Evolutionary conservation across 1,139 yeast genomes (phyloP), one percentile per base, ranked within the genome.

Genomic region (Pneumocystis murina): DNA sequence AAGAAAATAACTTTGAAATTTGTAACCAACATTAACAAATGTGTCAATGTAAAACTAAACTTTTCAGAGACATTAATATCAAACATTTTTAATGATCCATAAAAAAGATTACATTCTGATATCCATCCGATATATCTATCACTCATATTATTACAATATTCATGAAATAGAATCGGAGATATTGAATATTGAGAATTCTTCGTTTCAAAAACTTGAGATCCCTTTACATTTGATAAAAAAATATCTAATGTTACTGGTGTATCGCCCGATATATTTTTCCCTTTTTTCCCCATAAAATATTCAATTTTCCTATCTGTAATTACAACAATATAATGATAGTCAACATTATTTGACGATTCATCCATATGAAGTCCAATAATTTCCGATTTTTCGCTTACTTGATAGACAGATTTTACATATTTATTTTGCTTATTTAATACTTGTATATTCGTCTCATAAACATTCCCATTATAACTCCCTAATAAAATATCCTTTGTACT

Each of bases 401-500:
- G 20, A 20, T 48, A 48, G 4, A 48, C 75, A 33, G 77, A 72
- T 68, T 76, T 77, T 68, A 74, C 73, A 64, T 75, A 77, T 30
- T 30, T 48, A 62, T 78, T 80, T 61, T 75, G 79, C 10, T 71
- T 33, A 33, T 33, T 33, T 33, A 33, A 71, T 48, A 76, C 75
- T 65, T 81, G 84, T 17, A 82, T 71, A 33, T 71, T 69, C 0
- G 78, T 73, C 68, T 82, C 85, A 63, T 78, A 76, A 7, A 82
- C 67, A 14, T 71, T 66, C 1, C 85, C 85, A 2, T 75, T 74
- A 1, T 72, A 68, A 0, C 82, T 78, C 12, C 84, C 82, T 1
- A 82, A 64, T n/a, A 83, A 70, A n/a, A 82, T 71, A 4, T 78
- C 76, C 1, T 83, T 83, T 0, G 83, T 77, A 16, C 74, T 71